A percentile compares a stretch with the other conserved stretches of the same genome.
Evolutionary conservation across 2,329 filamentous ascomycete genomes (phyloP).

Genomic region (Ploettnerulaceae sp.): DNA sequence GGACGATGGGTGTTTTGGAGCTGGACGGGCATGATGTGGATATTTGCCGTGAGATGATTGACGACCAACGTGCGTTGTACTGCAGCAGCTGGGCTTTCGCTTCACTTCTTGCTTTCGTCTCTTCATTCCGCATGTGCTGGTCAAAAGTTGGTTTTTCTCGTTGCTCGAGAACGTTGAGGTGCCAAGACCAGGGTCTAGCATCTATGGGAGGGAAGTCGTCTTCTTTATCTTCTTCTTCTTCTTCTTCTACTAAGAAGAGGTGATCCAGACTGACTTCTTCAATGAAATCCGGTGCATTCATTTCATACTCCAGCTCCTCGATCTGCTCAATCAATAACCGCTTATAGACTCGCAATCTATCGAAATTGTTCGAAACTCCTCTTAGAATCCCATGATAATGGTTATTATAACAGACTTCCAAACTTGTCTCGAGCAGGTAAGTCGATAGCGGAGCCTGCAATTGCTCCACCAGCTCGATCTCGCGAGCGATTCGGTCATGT

Average conservation of each 20-base stretch:
- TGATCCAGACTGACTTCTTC: not conserved
- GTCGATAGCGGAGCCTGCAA: too few relatives aligned
- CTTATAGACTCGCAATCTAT: not conserved
- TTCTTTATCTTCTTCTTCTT: not conserved
- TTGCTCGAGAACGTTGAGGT: too few relatives aligned
- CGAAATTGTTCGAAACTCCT: too few relatives aligned
- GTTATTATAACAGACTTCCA: too few relatives aligned
- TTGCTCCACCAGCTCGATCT: too few relatives aligned
- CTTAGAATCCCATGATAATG: too few relatives aligned
- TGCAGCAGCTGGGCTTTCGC: conserved; percentile 6
- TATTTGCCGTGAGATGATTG: not conserved
- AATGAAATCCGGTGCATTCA: too few relatives aligned
- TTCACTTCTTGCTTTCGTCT: not conserved
- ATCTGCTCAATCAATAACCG: not conserved
- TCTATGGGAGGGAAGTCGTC: too few relatives aligned
- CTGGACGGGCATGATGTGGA: not conserved
- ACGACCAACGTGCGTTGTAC: conserved; percentile 12
- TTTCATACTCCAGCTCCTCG: not conserved
- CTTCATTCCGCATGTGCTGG: not conserved
- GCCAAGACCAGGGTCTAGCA: too few relatives aligned
- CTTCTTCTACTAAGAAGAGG: not conserved
- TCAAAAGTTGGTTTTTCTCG: too few relatives aligned
- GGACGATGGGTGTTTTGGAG: not conserved
- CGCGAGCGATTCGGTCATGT: too few relatives aligned
- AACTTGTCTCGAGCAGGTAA: too few relatives aligned